Base-by-base conservation (phyloP, 2,329 filamentous ascomycete species). In the Ambrosiella beaveri region DNA sequence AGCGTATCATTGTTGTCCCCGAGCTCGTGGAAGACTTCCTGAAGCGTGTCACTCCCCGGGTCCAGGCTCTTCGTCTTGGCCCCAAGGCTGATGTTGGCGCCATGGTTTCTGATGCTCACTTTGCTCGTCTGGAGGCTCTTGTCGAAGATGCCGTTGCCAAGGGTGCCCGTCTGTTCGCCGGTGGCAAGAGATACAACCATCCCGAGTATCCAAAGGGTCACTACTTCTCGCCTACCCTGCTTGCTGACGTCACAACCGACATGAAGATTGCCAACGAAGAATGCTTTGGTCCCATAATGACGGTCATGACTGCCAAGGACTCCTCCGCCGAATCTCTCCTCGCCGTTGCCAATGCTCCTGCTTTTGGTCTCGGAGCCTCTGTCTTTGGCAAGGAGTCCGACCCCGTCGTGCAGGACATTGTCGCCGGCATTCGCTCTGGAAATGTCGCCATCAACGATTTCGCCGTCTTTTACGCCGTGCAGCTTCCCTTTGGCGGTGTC, bases 381-480 rank as follows among this genome's bases (percentile, higher is more conserved):
- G 86, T 98, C 41, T 96, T 94, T 68, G 93, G 90, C 39, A 74
- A 78, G 55, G 78, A 84, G 61, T 69, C 71, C 36, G 76, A 79
- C 59, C 73, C 74, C 1, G 76, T 80, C 54, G 74, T 95, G 1
- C 70, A 77, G 13, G 73, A 73, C 13, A 80, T 94, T 36, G 81
- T 91, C 1, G 71, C 71, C 17, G 79, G 81, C 27, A 76, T 96
- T 56, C 80, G 84, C 62, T 82, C 86, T 0, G 93, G 93, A 50
- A 96, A 95, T 86, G 87, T 97, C 0, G 82, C 88, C 27, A 80
- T 98, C 64, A 98, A 98, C 68, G 93, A 98, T 72, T 98, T 98
- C 66, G 93, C 84, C 17, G 85, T 82, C 36, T 96, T 83, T 69
- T 98, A 98, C 67, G 88, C 91, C 56, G 90, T 95, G 7, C 89